Evolutionary conservation across 1,139 yeast genomes (phyloP).

Genomic region (Candida tropicalis): DNA sequence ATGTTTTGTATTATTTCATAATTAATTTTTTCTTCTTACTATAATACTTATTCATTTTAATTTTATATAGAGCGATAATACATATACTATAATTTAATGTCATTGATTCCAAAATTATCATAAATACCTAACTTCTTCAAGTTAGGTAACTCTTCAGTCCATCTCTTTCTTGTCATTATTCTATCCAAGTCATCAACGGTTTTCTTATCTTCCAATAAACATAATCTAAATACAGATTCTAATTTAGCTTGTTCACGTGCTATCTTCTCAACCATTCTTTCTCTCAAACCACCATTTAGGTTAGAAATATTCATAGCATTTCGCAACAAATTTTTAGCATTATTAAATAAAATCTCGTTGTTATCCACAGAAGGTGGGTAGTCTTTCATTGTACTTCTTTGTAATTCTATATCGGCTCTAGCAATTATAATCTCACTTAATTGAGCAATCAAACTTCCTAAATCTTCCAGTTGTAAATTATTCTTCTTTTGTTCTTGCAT

Average conservation of each 20-base stretch:
- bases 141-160: slow-evolving; percentile 33
- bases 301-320: slow-evolving; percentile 51
- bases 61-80: background rate
- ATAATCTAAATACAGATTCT: slow-evolving; percentile 50
- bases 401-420: slow-evolving; percentile 57
- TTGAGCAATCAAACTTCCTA: slow-evolving; percentile 43
- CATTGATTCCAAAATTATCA: slow-evolving; percentile 24
- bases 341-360: slow-evolving; percentile 33
- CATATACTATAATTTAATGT: background rate
- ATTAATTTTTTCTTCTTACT: background rate
- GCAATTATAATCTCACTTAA: slow-evolving; percentile 48
- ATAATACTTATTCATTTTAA: no score
- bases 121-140: slow-evolving; percentile 33
- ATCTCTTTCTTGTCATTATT: slow-evolving; percentile 35
- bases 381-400: slow-evolving; percentile 38
- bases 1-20: no score
- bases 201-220: slow-evolving; percentile 46
- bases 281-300: slow-evolving; percentile 53
- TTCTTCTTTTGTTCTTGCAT: slow-evolving; percentile 20
- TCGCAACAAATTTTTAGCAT: slow-evolving; percentile 45
- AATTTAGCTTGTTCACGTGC: slow-evolving; percentile 43
- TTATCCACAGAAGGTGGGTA: slow-evolving; percentile 33
- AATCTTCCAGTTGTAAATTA: slow-evolving; percentile 24
- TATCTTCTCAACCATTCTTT: slow-evolving; percentile 45
- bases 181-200: slow-evolving; percentile 37